Conservation (phyloP, 768 basidiomycete species). For the Boletus edulis region DNA sequence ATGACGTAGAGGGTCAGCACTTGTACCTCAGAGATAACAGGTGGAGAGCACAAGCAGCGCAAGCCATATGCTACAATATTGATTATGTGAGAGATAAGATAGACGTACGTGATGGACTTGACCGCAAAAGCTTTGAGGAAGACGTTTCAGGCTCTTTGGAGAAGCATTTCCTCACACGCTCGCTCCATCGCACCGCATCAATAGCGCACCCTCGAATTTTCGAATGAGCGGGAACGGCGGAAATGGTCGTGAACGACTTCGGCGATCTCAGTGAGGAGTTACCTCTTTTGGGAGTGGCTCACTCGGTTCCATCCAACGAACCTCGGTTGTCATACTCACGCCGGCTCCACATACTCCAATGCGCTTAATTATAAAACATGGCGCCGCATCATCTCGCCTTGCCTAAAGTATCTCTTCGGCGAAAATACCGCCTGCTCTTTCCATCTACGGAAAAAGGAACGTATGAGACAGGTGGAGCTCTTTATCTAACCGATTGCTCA, state of each 20-base stretch:
- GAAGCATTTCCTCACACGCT: constrained; percentile 12
- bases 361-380: not conserved
- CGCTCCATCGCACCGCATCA: constrained; percentile 8
- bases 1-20: constrained; percentile 9
- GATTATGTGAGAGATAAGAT: not conserved
- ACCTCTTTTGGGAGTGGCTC: constrained; percentile 9
- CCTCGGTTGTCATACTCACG: not conserved
- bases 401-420: not conserved
- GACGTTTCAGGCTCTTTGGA: not conserved
- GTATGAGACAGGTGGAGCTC: constrained; percentile 8
- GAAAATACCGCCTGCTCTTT: not conserved
- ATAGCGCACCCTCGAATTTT: constrained; percentile 9
- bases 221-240: constrained; percentile 12
- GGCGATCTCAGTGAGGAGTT: constrained; percentile 13
- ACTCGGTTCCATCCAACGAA: no score
- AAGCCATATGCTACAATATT: not conserved
- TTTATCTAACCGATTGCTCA: constrained; percentile 3
- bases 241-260: constrained; percentile 14
- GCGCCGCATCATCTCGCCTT: not conserved
- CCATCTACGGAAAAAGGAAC: not conserved
- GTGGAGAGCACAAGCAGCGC: constrained; percentile 12
- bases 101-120: not conserved
- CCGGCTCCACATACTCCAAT: constrained; percentile 6
- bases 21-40: not conserved
- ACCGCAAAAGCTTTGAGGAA: not conserved